Evolutionary conservation across 73 alveolate species (phyloP).

Genomic region (Uronychia setigera): DNA sequence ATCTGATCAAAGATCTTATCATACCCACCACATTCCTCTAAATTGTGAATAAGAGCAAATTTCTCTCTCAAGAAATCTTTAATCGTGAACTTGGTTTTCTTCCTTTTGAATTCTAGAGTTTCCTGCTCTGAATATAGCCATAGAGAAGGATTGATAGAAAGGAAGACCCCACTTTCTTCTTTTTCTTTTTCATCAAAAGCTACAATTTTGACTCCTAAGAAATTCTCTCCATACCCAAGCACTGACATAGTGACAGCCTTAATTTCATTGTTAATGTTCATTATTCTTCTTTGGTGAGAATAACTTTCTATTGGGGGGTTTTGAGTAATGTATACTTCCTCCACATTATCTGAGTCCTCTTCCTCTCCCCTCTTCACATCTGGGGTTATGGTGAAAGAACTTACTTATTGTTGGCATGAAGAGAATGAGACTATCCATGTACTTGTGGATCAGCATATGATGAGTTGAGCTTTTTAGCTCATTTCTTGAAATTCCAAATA

Average conservation of each 20-base stretch:
- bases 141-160: background rate
- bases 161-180: constrained; percentile 4
- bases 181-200: background rate
- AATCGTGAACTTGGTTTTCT: background rate
- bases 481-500: background rate
- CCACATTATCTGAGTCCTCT: constrained; percentile 18
- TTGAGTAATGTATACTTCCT: constrained; percentile 6
- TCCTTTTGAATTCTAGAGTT: background rate
- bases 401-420: constrained; percentile 12
- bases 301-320: constrained; percentile 3
- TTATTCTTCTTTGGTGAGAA: background rate
- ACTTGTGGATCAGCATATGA: background rate
- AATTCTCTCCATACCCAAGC: background rate
- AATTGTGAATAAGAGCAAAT: background rate
- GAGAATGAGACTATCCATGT: background rate
- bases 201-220: constrained; percentile 4
- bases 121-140: constrained; percentile 1
- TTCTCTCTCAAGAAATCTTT: background rate
- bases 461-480: background rate
- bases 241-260: background rate
- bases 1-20: background rate
- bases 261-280: background rate
- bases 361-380: constrained; percentile 3
- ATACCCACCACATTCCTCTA: background rate
- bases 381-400: background rate